These are phyloP conservation scores for Gossypium lobatum DNA, from an alignment of 441 rosid genomes.

Conservation along the genomic window DNA sequence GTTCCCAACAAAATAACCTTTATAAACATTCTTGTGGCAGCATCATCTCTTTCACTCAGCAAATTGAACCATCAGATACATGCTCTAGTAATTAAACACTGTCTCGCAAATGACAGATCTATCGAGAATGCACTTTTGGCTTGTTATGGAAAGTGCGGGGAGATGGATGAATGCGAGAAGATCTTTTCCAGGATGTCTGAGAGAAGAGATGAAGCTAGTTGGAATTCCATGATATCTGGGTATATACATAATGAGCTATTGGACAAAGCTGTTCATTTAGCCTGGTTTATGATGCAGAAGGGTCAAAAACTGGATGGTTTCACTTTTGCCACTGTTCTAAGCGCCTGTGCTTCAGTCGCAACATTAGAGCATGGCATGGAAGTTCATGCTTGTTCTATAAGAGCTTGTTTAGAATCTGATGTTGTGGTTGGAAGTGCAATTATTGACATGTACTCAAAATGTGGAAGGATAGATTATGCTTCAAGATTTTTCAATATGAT, in stretches of 20 bases:
- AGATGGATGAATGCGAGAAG: slow-evolving; percentile 68
- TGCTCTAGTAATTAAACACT: slow-evolving; percentile 49
- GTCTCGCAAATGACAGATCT: slow-evolving; percentile 37
- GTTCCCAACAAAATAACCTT: slow-evolving; percentile 61
- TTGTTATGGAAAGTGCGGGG: slow-evolving; percentile 74
- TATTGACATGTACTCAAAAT: slow-evolving; percentile 86
- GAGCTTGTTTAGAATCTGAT: slow-evolving; percentile 69
- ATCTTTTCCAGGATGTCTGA: slow-evolving; percentile 69
- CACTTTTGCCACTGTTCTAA: slow-evolving; percentile 87
- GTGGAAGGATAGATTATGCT: slow-evolving; percentile 87
- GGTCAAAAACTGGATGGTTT: slow-evolving; percentile 67
- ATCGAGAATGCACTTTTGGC: slow-evolving; percentile 79
- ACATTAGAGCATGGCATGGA: slow-evolving; percentile 91
- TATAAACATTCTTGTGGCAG: slow-evolving; percentile 57
- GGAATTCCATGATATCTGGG: slow-evolving; percentile 91
- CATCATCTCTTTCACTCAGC: slow-evolving; percentile 44
- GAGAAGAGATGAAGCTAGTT: slow-evolving; percentile 71
- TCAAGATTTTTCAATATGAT: slow-evolving; percentile 56
- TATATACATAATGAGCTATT: slow-evolving; percentile 66
- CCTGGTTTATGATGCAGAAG: slow-evolving; percentile 63
- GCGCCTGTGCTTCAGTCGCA: slow-evolving; percentile 89
- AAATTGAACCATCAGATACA: slow-evolving; percentile 63
- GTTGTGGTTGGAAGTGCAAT: slow-evolving; percentile 91
- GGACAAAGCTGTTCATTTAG: slow-evolving; percentile 72
- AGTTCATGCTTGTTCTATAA: slow-evolving; percentile 74